Evolutionary conservation across 2,329 filamentous ascomycete species (phyloP).

Genomic region (Helotiales sp.): DNA sequence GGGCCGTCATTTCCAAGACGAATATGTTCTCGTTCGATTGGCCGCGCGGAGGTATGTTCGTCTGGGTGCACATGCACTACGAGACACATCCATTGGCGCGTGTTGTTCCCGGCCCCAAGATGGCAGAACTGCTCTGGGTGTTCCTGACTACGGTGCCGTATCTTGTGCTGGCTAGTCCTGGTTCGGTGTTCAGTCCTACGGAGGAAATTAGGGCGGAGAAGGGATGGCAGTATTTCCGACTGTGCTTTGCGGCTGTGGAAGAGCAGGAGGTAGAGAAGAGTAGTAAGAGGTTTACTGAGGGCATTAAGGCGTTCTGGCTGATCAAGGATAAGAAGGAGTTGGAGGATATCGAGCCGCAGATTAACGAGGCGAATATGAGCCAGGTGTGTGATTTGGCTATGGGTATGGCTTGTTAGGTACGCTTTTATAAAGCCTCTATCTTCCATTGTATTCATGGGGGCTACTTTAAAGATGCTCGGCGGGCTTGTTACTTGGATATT

Average conservation of each 20-base stretch:
- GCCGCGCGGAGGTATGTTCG: slow-evolving; percentile 89
- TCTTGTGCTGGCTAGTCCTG: slow-evolving; percentile 72
- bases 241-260: slow-evolving; percentile 87
- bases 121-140: slow-evolving; percentile 72
- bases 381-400: slow-evolving; percentile 35
- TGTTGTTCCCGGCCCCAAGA: slow-evolving; percentile 56
- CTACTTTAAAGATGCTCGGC: no score
- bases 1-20: slow-evolving; percentile 77
- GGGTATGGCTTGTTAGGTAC: slow-evolving; percentile 34
- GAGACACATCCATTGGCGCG: slow-evolving; percentile 72
- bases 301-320: slow-evolving; percentile 76
- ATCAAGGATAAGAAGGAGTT: slow-evolving; percentile 71
- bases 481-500: not conserved
- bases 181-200: slow-evolving; percentile 74
- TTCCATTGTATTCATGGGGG: no score
- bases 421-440: no score
- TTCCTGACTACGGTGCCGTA: slow-evolving; percentile 72
- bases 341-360: slow-evolving; percentile 52
- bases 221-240: slow-evolving; percentile 73
- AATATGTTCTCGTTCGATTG: slow-evolving; percentile 77
- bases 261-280: slow-evolving; percentile 69
- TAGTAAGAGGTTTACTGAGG: slow-evolving; percentile 68
- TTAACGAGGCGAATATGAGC: slow-evolving; percentile 11
- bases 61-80: slow-evolving; percentile 79
- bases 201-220: slow-evolving; percentile 59